A percentile compares a stretch with the other conserved stretches of the same genome.
phyloP scores from a whole-genome alignment of 202 grass and related monocot species.

The Zoysia matrella region DNA sequence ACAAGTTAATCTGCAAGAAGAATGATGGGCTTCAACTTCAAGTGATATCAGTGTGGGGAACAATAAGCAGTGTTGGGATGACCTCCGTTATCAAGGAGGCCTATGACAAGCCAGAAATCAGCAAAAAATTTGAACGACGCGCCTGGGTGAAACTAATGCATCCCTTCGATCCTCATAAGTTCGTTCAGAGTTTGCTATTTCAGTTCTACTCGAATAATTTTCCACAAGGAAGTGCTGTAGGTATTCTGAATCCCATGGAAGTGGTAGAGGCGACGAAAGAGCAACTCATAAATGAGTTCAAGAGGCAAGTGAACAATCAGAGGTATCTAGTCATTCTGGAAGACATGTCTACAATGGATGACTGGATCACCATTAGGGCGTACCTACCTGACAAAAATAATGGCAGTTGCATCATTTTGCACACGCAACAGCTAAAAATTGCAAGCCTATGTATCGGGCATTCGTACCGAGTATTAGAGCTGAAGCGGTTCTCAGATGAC shows the following conservation, averaged over 20 bases:
- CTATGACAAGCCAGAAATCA: not conserved
- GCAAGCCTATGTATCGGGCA: not conserved
- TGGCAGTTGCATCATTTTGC: not conserved
- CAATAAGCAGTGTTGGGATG: not conserved
- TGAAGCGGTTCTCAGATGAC: not conserved
- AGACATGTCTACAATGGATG: not conserved
- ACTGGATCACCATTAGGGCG: not conserved
- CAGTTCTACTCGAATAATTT: not conserved
- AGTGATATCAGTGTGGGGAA: constrained; percentile 7
- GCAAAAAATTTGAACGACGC: too few relatives aligned
- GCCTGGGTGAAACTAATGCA: not conserved
- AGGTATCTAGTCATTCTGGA: not conserved
- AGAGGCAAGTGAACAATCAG: not conserved
- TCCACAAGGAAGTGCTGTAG: not conserved
- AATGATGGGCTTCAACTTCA: not conserved
- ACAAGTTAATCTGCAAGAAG: too few relatives aligned
- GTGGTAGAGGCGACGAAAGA: not conserved
- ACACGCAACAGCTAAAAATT: not conserved
- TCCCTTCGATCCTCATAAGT: not conserved
- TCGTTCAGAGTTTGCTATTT: not conserved
- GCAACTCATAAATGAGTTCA: not conserved
- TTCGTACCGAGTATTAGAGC: not conserved
- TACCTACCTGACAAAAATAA: not conserved
- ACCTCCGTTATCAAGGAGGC: too few relatives aligned
- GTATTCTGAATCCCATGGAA: too few relatives aligned